A percentile compares a stretch with the other conserved stretches of the same genome.
Evolutionary conservation across 2,329 filamentous ascomycete species (phyloP).

Genomic region (Curvularia sp.): DNA sequence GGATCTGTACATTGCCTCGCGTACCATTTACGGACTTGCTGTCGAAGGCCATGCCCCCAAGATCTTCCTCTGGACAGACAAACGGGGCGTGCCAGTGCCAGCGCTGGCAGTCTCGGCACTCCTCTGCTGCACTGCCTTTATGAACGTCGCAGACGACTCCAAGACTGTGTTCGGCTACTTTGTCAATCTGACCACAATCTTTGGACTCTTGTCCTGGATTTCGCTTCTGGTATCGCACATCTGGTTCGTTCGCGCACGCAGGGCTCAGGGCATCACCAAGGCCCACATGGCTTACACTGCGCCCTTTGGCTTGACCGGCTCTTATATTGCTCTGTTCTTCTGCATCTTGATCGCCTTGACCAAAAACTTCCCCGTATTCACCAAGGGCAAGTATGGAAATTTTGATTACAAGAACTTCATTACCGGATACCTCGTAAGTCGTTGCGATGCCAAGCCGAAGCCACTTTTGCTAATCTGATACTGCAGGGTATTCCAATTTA

Average conservation of each 20-base stretch:
- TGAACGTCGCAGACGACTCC: constrained; percentile 55
- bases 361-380: constrained; percentile 82
- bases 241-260: constrained; percentile 56
- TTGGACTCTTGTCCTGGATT: constrained; percentile 57
- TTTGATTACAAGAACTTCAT: constrained; percentile 81
- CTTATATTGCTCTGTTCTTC: constrained; percentile 71
- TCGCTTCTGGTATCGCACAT: constrained; percentile 60
- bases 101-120: constrained; percentile 67
- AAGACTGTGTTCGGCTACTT: constrained; percentile 58
- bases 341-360: constrained; percentile 78
- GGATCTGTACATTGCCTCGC: constrained; percentile 76
- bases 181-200: constrained; percentile 55
- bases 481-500: constrained; percentile 76
- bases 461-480: constrained; percentile 50
- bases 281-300: constrained; percentile 64
- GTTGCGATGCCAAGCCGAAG: background rate
- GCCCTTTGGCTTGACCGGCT: constrained; percentile 75
- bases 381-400: constrained; percentile 56
- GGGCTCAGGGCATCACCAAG: constrained; percentile 56
- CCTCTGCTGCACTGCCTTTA: constrained; percentile 72
- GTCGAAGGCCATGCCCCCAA: constrained; percentile 74
- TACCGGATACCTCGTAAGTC: constrained; percentile 67
- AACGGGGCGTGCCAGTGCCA: constrained; percentile 73
- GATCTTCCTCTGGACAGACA: constrained; percentile 75
- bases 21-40: constrained; percentile 76